Evolutionary conservation across 768 basidiomycete genomes (phyloP).

Genomic region (Mycena indigotica): DNA sequence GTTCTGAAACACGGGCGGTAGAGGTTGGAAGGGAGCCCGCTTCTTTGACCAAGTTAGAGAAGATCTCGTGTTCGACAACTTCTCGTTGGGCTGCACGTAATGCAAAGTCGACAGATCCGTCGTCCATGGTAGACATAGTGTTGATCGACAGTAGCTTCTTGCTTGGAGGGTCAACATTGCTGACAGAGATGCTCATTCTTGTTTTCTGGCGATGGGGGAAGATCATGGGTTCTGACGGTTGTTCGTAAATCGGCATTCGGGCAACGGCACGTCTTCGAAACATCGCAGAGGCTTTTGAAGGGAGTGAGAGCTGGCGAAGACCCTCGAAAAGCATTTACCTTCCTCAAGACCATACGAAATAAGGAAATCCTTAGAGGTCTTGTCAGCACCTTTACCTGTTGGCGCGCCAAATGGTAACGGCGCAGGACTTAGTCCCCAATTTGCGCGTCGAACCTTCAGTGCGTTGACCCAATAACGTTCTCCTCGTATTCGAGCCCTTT

Average conservation of each 20-base stretch:
- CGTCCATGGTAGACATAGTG: constrained; percentile 31
- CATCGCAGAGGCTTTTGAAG: constrained; percentile 65
- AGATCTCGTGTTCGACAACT: constrained; percentile 80
- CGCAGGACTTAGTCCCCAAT: constrained; percentile 81
- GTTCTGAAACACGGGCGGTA: constrained; percentile 76
- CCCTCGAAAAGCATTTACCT: constrained; percentile 63
- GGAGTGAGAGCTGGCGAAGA: too few species aligned
- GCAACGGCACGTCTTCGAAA: constrained; percentile 75
- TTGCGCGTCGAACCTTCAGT: constrained; percentile 69
- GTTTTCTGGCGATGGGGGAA: constrained; percentile 69
- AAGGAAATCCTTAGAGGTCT: constrained; percentile 79
- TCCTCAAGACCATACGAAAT: constrained; percentile 82
- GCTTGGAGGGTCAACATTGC: constrained; percentile 36
- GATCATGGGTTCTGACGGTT: constrained; percentile 45
- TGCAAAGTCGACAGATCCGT: constrained; percentile 48
- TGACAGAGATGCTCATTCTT: constrained; percentile 63
- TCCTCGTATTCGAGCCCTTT: constrained; percentile 57
- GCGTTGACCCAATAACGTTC: constrained; percentile 86
- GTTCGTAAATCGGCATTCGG: constrained; percentile 56
- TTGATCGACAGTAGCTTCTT: constrained; percentile 39
- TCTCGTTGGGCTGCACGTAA: constrained; percentile 68
- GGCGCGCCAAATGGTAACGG: constrained; percentile 72
- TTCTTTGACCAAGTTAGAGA: constrained; percentile 70
- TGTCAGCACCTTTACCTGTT: constrained; percentile 76
- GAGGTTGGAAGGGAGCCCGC: constrained; percentile 77